Evolutionary conservation across 2,329 filamentous ascomycete genomes (phyloP).

Genomic region (Tolypocladium tundrense): DNA sequence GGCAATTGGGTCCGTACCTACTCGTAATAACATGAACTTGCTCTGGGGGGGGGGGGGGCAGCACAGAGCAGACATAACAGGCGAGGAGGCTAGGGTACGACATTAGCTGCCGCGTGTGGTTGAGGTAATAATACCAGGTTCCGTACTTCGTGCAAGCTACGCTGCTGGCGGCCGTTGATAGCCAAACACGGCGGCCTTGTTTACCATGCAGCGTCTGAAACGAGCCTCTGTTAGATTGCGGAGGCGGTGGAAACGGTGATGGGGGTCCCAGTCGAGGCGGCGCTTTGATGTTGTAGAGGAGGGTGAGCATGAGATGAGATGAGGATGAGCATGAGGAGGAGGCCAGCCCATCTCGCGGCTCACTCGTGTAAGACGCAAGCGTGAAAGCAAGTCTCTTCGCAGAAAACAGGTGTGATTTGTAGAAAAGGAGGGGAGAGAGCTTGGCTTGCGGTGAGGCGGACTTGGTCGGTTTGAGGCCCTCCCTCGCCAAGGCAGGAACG

Average conservation of each 20-base stretch:
- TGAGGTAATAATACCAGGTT: neutral
- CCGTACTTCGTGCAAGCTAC: neutral
- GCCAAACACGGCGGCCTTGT: neutral
- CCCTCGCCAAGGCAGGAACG: neutral
- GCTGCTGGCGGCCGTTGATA: neutral
- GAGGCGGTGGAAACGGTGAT: neutral
- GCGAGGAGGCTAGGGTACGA: neutral
- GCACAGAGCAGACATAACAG: neutral
- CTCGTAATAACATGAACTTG: neutral
- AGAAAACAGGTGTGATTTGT: neutral
- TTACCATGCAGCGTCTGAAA: neutral
- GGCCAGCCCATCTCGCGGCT: neutral
- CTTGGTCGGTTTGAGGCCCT: neutral
- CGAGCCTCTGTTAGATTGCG: neutral
- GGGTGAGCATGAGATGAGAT: neutral
- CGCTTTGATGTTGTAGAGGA: neutral
- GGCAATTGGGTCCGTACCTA: neutral
- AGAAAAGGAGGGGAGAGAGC: neutral
- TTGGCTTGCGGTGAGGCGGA: neutral
- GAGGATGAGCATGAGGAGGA: neutral
- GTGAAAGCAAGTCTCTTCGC: neutral
- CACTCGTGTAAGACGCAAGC: neutral
- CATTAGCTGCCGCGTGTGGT: neutral
- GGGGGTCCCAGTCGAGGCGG: neutral
- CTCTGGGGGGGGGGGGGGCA: too few species aligned